Conservation (phyloP, 2,329 filamentous ascomycete species). For the Epichloe hybrida region DNA sequence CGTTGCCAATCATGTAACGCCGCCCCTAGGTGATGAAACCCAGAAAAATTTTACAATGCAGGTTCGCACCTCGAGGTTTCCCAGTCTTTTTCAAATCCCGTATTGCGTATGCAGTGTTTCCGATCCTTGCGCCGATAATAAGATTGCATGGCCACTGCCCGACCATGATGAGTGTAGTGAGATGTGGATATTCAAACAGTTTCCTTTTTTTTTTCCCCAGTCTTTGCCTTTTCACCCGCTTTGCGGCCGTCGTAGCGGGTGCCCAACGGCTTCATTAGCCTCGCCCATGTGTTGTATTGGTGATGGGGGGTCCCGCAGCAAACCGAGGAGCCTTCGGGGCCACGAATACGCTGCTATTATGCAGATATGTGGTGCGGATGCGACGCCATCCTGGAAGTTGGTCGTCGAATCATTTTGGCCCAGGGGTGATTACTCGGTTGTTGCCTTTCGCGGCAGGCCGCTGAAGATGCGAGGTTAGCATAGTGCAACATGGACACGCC, state of each 20-base stretch:
- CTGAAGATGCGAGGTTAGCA: conserved; percentile 15
- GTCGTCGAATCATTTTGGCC: conserved; percentile 24
- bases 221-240: background rate
- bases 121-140: conserved; percentile 5
- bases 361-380: conserved; percentile 17
- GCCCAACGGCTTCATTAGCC: no score
- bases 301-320: background rate
- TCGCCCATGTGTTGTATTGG: background rate
- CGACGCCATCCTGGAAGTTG: conserved; percentile 14
- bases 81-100: conserved; percentile 11
- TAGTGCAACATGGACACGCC: background rate
- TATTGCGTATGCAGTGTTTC: conserved; percentile 8
- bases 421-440: conserved; percentile 25
- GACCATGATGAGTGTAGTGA: background rate
- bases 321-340: background rate
- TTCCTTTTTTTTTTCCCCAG: no score
- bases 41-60: background rate
- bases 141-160: background rate
- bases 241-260: no score
- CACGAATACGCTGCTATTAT: conserved; percentile 7
- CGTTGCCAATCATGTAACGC: background rate
- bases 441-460: conserved; percentile 26
- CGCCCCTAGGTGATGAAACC: no score
- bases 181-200: background rate
- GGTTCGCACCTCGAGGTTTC: conserved; percentile 15